Conservation (phyloP, 106 monocot species). For the Xerophyta viscosa region DNA sequence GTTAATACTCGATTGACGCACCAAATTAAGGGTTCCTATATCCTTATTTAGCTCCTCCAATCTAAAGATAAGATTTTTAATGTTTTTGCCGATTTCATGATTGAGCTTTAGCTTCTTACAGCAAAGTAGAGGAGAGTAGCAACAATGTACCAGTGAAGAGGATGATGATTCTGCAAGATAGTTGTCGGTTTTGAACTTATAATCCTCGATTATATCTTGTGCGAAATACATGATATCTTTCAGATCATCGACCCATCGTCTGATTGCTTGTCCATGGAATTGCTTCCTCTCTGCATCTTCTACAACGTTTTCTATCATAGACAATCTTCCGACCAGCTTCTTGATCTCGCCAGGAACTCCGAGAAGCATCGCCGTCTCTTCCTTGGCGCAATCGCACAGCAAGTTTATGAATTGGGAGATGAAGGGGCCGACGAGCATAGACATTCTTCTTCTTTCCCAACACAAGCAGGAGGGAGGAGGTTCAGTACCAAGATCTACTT, state of each 20-base stretch:
- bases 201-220: conserved; percentile 22
- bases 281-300: conserved; percentile 1
- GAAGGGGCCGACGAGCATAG: neutral
- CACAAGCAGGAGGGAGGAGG: no score
- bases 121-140: neutral
- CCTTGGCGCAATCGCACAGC: neutral
- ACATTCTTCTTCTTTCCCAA: neutral
- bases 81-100: conserved; percentile 6
- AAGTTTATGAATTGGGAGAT: neutral
- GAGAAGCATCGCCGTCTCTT: neutral
- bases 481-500: no score
- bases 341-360: conserved; percentile 3
- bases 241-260: conserved; percentile 13
- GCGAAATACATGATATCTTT: conserved; percentile 22
- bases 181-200: conserved; percentile 3
- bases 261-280: neutral
- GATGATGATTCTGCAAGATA: neutral
- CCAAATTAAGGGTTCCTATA: conserved; percentile 9
- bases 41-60: conserved; percentile 8
- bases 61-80: conserved; percentile 2
- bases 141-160: neutral
- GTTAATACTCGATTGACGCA: neutral
- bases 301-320: neutral
- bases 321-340: neutral
- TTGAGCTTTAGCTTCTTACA: neutral